Conservation (phyloP, 345 rosid species). For the Eutrema yunnanense region DNA sequence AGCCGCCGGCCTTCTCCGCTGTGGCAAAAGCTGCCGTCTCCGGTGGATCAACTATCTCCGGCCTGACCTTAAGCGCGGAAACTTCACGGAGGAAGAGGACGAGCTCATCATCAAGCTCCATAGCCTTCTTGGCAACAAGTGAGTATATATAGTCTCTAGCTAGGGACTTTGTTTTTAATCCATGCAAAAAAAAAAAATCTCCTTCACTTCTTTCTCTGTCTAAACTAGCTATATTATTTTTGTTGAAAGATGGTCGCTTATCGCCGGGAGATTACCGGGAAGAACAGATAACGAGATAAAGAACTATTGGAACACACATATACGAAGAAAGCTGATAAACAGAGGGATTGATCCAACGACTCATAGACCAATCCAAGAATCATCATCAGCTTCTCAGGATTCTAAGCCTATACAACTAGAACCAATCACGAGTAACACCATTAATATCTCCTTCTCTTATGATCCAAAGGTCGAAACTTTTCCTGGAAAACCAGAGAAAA, state of each 20-base stretch:
- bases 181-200: background rate
- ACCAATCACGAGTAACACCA: slow-evolving; percentile 16
- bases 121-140: slow-evolving; percentile 65
- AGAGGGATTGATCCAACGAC: slow-evolving; percentile 83
- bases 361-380: slow-evolving; percentile 58
- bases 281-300: slow-evolving; percentile 88
- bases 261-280: slow-evolving; percentile 79
- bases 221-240: background rate
- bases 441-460: slow-evolving; percentile 28
- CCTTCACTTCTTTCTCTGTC: background rate
- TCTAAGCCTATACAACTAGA: slow-evolving; percentile 25
- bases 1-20: slow-evolving; percentile 64
- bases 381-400: slow-evolving; percentile 32
- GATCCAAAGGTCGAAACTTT: slow-evolving; percentile 9
- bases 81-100: slow-evolving; percentile 60
- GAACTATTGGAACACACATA: slow-evolving; percentile 90
- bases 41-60: slow-evolving; percentile 68
- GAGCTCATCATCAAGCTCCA: slow-evolving; percentile 68
- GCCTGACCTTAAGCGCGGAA: slow-evolving; percentile 67
- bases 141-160: background rate
- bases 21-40: slow-evolving; percentile 71
- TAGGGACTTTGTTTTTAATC: background rate
- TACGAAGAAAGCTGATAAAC: slow-evolving; percentile 68
- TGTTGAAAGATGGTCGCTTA: slow-evolving; percentile 69
- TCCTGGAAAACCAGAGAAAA: slow-evolving; percentile 12